Percentiles rank a stretch among this genome's conserved stretches.
phyloP scores from a whole-genome alignment of 73 alveolate genomes.

The Symbiodinium pilosum region DNA sequence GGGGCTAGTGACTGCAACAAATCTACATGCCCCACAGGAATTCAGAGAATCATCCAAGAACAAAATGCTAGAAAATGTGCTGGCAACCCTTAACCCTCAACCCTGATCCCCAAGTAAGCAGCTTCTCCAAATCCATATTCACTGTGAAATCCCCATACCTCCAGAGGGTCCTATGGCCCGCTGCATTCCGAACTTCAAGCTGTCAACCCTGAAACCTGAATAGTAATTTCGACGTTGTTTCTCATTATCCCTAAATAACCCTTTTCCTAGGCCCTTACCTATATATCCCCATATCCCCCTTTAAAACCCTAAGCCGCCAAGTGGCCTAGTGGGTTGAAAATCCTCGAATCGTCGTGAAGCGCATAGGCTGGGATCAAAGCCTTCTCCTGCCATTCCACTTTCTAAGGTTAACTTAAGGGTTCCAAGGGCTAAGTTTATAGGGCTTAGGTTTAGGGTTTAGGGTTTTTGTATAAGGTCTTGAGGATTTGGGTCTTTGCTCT shows the following conservation, averaged over 20 bases:
- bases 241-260: too few relatives aligned
- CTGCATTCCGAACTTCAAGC: too few relatives aligned
- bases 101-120: background rate
- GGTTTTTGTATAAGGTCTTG: background rate
- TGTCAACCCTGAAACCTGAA: too few relatives aligned
- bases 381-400: slow-evolving; percentile 18
- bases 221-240: too few relatives aligned
- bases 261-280: background rate
- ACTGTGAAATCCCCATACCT: too few relatives aligned
- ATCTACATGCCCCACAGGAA: too few relatives aligned
- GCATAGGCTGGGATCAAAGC: slow-evolving; percentile 85
- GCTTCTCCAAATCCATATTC: too few relatives aligned
- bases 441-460: background rate
- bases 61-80: too few relatives aligned
- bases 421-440: background rate
- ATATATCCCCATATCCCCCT: too few relatives aligned
- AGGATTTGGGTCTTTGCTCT: background rate
- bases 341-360: slow-evolving; percentile 61
- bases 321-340: slow-evolving; percentile 68
- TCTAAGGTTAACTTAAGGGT: background rate
- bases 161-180: too few relatives aligned
- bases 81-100: background rate
- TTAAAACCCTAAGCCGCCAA: slow-evolving; percentile 52
- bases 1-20: too few relatives aligned
- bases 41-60: too few relatives aligned